Conservation (phyloP, 768 basidiomycete genomes). For the Cystofilobasidium macerans region DNA sequence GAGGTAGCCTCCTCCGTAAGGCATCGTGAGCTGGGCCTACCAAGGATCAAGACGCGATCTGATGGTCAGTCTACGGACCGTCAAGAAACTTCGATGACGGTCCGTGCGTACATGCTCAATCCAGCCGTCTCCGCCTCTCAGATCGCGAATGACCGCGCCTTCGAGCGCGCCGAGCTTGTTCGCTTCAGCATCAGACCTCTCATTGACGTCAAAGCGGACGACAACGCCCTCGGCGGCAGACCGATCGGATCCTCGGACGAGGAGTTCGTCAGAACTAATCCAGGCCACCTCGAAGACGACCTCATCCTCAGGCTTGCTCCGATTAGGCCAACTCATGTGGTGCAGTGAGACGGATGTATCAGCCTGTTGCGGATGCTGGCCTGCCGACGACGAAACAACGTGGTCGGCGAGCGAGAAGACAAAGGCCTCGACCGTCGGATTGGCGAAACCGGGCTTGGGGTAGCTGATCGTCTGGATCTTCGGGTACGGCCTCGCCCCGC, state of each 20-base stretch:
- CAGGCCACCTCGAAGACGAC: constrained; percentile 75
- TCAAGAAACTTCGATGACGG: neutral
- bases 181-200: constrained; percentile 16
- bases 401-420: constrained; percentile 66
- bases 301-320: constrained; percentile 49
- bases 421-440: constrained; percentile 71
- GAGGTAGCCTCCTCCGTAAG: constrained; percentile 52
- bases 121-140: constrained; percentile 88
- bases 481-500: constrained; percentile 61
- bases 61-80: too few species aligned
- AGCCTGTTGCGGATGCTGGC: too few species aligned
- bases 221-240: constrained; percentile 71
- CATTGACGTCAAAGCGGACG: constrained; percentile 53
- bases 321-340: too few species aligned
- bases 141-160: constrained; percentile 54
- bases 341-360: too few species aligned
- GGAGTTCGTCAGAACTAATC: constrained; percentile 57
- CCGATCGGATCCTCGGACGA: constrained; percentile 79
- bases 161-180: constrained; percentile 39
- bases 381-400: constrained; percentile 48
- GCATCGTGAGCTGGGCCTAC: constrained; percentile 5
- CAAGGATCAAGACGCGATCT: neutral
- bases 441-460: constrained; percentile 44
- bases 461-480: constrained; percentile 38
- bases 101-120: constrained; percentile 59